Percentiles rank a stretch among this genome's conserved stretches.
Evolutionary conservation across 106 monocot genomes (phyloP).

Genomic region (Cymbidium sinense): DNA sequence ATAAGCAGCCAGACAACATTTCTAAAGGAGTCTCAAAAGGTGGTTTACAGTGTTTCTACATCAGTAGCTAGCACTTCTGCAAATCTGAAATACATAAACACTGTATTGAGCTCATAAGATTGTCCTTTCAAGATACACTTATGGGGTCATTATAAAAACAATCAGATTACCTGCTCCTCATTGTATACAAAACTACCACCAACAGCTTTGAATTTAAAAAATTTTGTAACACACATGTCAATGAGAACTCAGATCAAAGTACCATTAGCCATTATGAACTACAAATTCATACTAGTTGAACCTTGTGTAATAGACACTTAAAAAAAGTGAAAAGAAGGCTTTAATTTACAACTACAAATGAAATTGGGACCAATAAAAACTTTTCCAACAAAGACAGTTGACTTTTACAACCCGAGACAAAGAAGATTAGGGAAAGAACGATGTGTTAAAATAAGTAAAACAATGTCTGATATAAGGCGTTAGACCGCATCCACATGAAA

Average conservation of each 20-base stretch:
- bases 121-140: neutral
- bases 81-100: conserved; percentile 24
- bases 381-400: too few species aligned
- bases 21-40: conserved; percentile 75
- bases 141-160: neutral
- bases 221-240: conserved; percentile 76
- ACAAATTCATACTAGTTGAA: neutral
- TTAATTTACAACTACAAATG: neutral
- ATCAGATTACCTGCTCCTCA: conserved; percentile 49
- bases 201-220: conserved; percentile 85
- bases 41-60: conserved; percentile 63
- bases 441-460: too few species aligned
- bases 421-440: too few species aligned
- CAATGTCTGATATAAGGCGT: too few species aligned
- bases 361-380: neutral
- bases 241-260: conserved; percentile 73
- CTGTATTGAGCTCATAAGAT: neutral
- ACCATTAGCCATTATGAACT: conserved; percentile 98
- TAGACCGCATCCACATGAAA: too few species aligned
- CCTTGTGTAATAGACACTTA: neutral
- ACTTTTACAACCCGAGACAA: too few species aligned
- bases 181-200: conserved; percentile 91
- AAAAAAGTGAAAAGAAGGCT: neutral
- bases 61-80: conserved; percentile 76
- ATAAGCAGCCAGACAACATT: conserved; percentile 71